Base-by-base conservation (phyloP, 78 protist genomes). In the Emiliania huxleyi region DNA sequence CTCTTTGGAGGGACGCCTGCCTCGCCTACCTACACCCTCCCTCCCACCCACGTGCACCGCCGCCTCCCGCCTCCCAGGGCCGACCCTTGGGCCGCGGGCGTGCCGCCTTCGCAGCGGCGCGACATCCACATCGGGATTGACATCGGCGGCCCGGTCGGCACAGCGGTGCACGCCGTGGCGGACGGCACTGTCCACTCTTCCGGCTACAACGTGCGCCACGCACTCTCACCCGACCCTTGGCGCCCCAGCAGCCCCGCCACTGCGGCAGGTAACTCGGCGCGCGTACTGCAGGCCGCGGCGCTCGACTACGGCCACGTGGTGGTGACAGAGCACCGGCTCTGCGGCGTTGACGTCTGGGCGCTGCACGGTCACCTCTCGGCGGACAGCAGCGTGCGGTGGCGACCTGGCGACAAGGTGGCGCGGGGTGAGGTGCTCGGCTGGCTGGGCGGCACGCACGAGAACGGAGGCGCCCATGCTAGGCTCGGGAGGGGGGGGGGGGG, bases 61-160 rank as follows among this genome's bases (percentile, higher is more conserved):
- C n/a, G n/a, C n/a, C n/a, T n/a, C n/a, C n/a, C 42, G 81, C 40
- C 44, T 3, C 3, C 44, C 1, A 5, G 15, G 81, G n/a, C 42
- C 81, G 40, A 15, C 21, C 19, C n/a, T 2, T 1, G 44, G 25
- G 21, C 2, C 12, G n/a, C 42, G 81, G 2, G 35, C 40, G 21
- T 0, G 81, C 46, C n/a, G n/a, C n/a, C n/a, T n/a, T n/a, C n/a
- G n/a, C n/a, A n/a, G n/a, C n/a, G n/a, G 85, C 85, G 85, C 48
- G 85, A 77, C 0, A 77, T 77, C 33, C 85, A 77, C 85, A 40
- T 77, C 35, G 85, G 85, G 29, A 40, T 77, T 48, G 85, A 77
- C 46, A 25, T 77, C 23, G 85, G 85, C 48, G 85, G 46, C n/a
- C 46, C 85, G 2, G 85, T 77, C 19, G 85, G 85, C 22, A 77